These are phyloP conservation scores for Kodamaea anthophila DNA, from an alignment of 1,139 yeast genomes.

Conservation along the genomic window DNA sequence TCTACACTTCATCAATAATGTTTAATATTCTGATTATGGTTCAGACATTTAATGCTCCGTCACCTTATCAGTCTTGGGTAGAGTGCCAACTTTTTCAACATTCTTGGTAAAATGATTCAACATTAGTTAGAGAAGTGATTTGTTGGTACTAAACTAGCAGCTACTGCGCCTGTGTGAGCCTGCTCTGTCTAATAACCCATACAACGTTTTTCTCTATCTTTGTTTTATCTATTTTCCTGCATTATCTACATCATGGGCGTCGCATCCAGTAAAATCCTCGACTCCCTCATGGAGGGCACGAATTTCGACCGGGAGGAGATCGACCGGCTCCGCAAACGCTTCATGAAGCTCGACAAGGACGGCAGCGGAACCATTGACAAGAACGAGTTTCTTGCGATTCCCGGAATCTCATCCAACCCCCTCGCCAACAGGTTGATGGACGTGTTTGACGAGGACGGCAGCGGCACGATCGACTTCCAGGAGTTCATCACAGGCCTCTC, in stretches of 20 bases:
- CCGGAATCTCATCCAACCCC: conserved; percentile 89
- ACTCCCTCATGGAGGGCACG: conserved; percentile 69
- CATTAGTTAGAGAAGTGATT: too few species aligned
- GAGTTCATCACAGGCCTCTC: conserved; percentile 89
- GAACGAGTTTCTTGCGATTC: conserved; percentile 84
- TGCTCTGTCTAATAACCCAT: background rate
- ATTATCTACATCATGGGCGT: conserved; percentile 51
- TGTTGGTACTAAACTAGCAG: too few species aligned
- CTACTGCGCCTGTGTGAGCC: background rate
- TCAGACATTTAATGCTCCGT: too few species aligned
- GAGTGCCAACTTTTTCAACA: too few species aligned
- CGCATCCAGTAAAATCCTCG: conserved; percentile 60
- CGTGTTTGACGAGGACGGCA: conserved; percentile 88
- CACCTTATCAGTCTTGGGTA: too few species aligned
- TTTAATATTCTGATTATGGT: too few species aligned
- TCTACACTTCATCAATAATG: too few species aligned
- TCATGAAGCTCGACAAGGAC: conserved; percentile 92
- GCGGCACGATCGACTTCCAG: conserved; percentile 91
- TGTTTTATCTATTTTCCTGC: too few species aligned
- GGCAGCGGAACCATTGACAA: conserved; percentile 89
- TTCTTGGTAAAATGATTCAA: too few species aligned
- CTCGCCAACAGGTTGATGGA: conserved; percentile 86
- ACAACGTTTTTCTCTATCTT: too few species aligned
- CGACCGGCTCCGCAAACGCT: conserved; percentile 82
- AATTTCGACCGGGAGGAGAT: conserved; percentile 86